A percentile compares a stretch with the other conserved stretches of the same genome.
Evolutionary conservation across 2,329 filamentous ascomycete genomes (phyloP).

Genomic region (Xylaria multiplex): DNA sequence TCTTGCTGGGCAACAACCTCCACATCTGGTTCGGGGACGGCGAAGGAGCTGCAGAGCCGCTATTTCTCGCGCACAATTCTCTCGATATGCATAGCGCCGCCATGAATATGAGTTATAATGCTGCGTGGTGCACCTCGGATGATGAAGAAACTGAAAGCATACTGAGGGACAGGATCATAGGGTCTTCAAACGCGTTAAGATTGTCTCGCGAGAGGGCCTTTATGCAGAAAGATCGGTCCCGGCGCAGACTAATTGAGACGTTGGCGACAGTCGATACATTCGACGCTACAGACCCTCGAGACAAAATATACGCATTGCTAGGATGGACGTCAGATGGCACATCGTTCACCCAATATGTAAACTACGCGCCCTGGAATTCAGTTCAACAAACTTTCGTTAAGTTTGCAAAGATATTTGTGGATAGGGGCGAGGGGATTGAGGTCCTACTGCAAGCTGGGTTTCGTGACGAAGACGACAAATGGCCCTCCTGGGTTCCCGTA

Average conservation of each 20-base stretch:
- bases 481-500: constrained; percentile 32
- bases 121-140: constrained; percentile 16
- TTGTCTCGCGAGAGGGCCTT: constrained; percentile 22
- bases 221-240: not conserved
- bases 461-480: constrained; percentile 17
- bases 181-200: constrained; percentile 20
- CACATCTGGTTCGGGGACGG: constrained; percentile 27
- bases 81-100: constrained; percentile 12
- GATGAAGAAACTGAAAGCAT: constrained; percentile 10
- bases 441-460: constrained; percentile 28
- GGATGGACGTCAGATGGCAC: constrained; percentile 20
- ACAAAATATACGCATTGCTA: constrained; percentile 34
- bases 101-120: constrained; percentile 28
- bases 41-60: constrained; percentile 9
- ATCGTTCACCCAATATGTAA: constrained; percentile 23
- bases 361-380: constrained; percentile 24
- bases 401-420: constrained; percentile 24
- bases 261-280: constrained; percentile 19
- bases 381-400: constrained; percentile 7
- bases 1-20: constrained; percentile 22
- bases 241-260: constrained; percentile 24
- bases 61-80: constrained; percentile 15
- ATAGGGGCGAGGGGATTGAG: constrained; percentile 24
- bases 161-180: constrained; percentile 16
- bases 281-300: constrained; percentile 32